A percentile compares a stretch with the other conserved stretches of the same genome.
These are phyloP conservation scores for Xylariaceae sp. DNA, from an alignment of 2,329 filamentous ascomycete species.

Conservation along the genomic window DNA sequence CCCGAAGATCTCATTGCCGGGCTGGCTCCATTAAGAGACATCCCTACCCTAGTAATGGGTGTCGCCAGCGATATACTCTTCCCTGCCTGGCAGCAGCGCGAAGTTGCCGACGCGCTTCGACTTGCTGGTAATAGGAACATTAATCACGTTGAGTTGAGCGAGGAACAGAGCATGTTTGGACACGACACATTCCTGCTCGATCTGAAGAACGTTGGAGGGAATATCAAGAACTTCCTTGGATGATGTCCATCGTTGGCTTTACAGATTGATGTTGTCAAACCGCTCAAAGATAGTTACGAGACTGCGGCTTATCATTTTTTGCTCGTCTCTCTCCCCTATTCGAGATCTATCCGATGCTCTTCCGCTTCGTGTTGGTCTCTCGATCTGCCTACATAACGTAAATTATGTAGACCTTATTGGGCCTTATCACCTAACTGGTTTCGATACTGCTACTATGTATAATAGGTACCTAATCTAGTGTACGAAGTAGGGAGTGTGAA, in stretches of 20 bases:
- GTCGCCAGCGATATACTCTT: conserved; percentile 96
- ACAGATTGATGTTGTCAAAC: not conserved
- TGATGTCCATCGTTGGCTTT: conserved; percentile 31
- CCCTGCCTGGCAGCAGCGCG: conserved; percentile 95
- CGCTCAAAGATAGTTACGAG: not conserved
- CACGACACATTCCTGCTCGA: conserved; percentile 96
- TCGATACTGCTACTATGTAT: too few species aligned
- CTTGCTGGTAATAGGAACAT: conserved; percentile 74
- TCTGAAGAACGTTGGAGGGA: conserved; percentile 83
- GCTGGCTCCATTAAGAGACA: conserved; percentile 64
- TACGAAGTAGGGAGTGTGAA: too few species aligned
- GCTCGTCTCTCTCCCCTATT: not conserved
- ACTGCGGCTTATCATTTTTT: not conserved
- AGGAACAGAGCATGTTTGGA: conserved; percentile 90
- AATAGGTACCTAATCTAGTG: too few species aligned
- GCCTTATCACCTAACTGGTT: not conserved
- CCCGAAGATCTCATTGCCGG: conserved; percentile 77
- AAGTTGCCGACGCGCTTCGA: conserved; percentile 79
- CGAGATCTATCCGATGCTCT: not conserved
- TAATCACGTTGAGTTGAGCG: conserved; percentile 82
- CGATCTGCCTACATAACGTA: too few species aligned
- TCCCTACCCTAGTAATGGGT: conserved; percentile 81
- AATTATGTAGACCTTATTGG: not conserved
- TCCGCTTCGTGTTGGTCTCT: too few species aligned
- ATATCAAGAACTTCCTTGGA: conserved; percentile 70